Evolutionary conservation across 345 rosid genomes (phyloP), one percentile per base, ranked within the genome.

Genomic region (Cardamine chenopodiifolia): DNA sequence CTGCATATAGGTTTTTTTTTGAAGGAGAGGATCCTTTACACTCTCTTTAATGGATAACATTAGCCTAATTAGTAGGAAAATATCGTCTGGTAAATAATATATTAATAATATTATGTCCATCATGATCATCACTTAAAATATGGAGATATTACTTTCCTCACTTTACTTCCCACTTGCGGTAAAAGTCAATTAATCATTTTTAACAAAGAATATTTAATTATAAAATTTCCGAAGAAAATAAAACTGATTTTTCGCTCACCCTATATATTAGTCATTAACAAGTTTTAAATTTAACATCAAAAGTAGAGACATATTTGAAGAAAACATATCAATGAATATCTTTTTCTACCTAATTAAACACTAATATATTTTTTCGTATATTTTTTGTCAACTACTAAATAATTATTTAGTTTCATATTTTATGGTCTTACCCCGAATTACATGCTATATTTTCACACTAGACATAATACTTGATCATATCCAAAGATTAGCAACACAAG

Each of bases 151-250:
- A 52, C 45, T 25, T 47, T 47, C 32, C 40, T 66, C 19, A 7
- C 17, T 67, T 76, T 62, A 40, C 39, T 76, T 69, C 74, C 71
- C 62, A 52, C 69, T 52, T 76, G 70, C 32, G 18, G 66, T 62
- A 53, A 70, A 76, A 68, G 73, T 61, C 28, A 37, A 60, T 61
- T 50, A 54, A 53, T 76, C 58, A 52, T 32, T 11, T 61, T 42
- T 26, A 59, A 22, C 28, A 22, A 37, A 59, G 45, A 28, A 14
- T 40, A 29, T 37, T 37, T 17, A 48, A 44, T 22, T 15, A 49
- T 48, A 66, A 17, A 1, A 2, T 40, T 53, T 40, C 49, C 8
- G 3, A 72, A 18, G 26, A 58, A 13, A 44, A 28, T 28, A 55
- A 47, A 45, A n/a, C 7, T 23, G 14, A 34, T 39, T 35, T 35